These are phyloP conservation scores for Miscanthus sacchariflorus DNA, from an alignment of 202 grass and related monocot species.

Conservation along the genomic window DNA sequence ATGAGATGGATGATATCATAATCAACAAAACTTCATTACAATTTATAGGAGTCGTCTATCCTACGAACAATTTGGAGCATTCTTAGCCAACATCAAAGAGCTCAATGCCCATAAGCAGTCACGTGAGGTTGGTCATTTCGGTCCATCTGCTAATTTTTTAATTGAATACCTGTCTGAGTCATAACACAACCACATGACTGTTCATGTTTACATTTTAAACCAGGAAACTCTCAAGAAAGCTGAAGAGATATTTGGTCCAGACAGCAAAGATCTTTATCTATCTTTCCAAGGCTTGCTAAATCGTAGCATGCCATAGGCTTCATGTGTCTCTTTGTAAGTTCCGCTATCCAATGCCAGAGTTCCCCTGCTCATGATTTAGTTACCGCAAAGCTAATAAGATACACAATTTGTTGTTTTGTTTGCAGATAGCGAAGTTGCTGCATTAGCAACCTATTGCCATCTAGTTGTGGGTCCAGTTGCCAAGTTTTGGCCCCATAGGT, in stretches of 20 bases:
- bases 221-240: constrained; percentile 98
- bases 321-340: constrained; percentile 16
- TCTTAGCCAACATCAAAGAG: constrained; percentile 96
- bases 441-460: constrained; percentile 36
- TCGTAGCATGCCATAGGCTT: constrained; percentile 64
- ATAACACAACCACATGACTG: too few relatives aligned
- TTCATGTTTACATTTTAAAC: constrained; percentile 32
- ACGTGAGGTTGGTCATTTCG: constrained; percentile 64
- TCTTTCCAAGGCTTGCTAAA: constrained; percentile 92
- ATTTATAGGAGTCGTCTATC: constrained; percentile 85
- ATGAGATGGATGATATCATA: constrained; percentile 7
- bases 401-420: constrained; percentile 16
- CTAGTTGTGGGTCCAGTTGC: constrained; percentile 23
- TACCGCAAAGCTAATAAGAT: not conserved
- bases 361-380: not conserved
- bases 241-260: constrained; percentile 92
- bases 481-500: constrained; percentile 34
- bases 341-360: not conserved
- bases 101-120: constrained; percentile 95
- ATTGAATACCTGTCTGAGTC: not conserved
- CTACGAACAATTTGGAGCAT: constrained; percentile 98
- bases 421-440: constrained; percentile 42
- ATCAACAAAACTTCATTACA: constrained; percentile 7
- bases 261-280: constrained; percentile 87
- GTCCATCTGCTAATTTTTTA: constrained; percentile 9